phyloP scores from a whole-genome alignment of 2,329 filamentous ascomycete genomes.

The Ceratocystis colombiana region DNA sequence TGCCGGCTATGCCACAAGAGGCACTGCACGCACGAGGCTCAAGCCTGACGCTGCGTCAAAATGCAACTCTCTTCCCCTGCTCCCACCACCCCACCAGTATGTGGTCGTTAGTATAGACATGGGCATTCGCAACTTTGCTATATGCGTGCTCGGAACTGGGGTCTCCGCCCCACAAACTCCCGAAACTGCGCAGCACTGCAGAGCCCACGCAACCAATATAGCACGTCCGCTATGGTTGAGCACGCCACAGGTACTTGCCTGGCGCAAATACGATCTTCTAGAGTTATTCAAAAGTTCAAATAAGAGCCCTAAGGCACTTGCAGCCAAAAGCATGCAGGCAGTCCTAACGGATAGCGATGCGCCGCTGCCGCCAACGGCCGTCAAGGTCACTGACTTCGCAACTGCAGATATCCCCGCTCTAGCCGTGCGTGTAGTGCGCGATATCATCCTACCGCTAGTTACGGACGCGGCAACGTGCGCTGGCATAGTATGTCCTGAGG shows the following conservation, averaged over 20 bases:
- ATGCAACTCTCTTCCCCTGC: neutral
- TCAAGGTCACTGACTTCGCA: constrained; percentile 5
- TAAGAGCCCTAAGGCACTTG: neutral
- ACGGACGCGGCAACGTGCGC: neutral
- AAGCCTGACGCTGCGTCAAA: neutral
- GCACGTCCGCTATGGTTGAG: constrained; percentile 16
- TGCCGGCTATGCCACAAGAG: neutral
- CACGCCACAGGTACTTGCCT: constrained; percentile 13
- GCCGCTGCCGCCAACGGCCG: neutral
- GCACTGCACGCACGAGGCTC: neutral
- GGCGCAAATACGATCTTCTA: constrained; percentile 19
- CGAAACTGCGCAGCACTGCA: neutral
- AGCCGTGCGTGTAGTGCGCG: constrained; percentile 14
- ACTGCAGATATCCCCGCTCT: constrained; percentile 20
- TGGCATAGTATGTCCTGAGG: neutral
- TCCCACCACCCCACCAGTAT: neutral
- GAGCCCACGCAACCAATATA: neutral
- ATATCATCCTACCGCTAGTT: constrained; percentile 19
- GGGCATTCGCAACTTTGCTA: constrained; percentile 23
- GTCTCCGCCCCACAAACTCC: neutral
- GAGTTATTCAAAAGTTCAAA: neutral
- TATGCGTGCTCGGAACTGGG: constrained; percentile 13
- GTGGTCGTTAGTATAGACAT: constrained; percentile 22
- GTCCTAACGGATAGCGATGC: neutral
- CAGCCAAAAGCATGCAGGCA: neutral